Conservation (phyloP, 371 early-diverging fungal species). For the Mortierella sp. region DNA sequence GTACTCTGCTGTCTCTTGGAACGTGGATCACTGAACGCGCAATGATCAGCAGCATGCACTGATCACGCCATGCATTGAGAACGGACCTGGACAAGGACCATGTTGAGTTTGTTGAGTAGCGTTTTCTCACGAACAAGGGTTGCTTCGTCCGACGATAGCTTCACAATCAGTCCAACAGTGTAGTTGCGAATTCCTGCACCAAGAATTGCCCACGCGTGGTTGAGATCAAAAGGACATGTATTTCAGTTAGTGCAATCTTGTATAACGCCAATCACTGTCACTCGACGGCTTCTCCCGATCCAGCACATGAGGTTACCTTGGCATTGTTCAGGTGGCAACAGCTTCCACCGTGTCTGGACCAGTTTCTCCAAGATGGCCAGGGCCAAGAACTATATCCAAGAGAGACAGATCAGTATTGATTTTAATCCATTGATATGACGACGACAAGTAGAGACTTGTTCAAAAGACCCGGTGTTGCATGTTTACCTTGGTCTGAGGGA, state of each 20-base stretch:
- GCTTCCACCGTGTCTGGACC: slow-evolving; percentile 98
- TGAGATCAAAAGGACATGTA: no score
- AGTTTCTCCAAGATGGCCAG: slow-evolving; percentile 96
- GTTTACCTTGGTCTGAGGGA: slow-evolving; percentile 88
- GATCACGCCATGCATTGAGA: background rate
- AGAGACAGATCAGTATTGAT: background rate
- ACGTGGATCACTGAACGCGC: no score
- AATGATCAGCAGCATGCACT: no score
- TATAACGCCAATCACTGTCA: no score
- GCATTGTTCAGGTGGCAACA: slow-evolving; percentile 91
- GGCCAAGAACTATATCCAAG: slow-evolving; percentile 88
- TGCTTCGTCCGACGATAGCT: slow-evolving; percentile 85
- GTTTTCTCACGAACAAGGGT: slow-evolving; percentile 76
- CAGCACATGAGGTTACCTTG: no score
- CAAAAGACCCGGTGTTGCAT: background rate
- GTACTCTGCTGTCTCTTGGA: no score
- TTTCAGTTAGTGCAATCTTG: no score
- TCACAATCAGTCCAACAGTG: slow-evolving; percentile 90
- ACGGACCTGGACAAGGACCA: slow-evolving; percentile 92
- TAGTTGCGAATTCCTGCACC: slow-evolving; percentile 90
- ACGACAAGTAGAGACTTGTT: background rate
- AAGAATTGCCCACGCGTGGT: background rate
- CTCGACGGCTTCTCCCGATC: no score
- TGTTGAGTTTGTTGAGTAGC: slow-evolving; percentile 91
- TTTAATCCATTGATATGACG: background rate